These are phyloP conservation scores for Dendrobium catenatum DNA, from an alignment of 106 monocot genomes.

Conservation along the genomic window DNA sequence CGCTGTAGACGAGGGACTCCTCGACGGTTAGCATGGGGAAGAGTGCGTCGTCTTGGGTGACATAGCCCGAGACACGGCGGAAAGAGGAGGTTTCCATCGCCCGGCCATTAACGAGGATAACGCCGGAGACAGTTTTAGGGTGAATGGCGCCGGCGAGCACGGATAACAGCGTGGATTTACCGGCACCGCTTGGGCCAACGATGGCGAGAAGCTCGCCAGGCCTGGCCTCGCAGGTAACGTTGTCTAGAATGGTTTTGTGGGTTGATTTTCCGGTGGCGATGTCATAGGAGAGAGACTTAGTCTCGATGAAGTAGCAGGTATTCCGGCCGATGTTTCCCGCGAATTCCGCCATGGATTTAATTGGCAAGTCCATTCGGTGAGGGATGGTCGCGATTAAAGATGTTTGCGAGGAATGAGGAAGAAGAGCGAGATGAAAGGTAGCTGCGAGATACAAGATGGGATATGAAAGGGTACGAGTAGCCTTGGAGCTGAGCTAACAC, in stretches of 20 bases:
- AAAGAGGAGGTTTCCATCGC: constrained; percentile 37
- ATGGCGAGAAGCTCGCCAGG: constrained; percentile 78
- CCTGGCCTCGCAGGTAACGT: constrained; percentile 59
- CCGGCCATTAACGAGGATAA: constrained; percentile 52
- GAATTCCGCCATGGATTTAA: background rate
- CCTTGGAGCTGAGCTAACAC: constrained; percentile 36
- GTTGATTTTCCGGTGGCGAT: constrained; percentile 2
- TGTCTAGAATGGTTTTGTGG: constrained; percentile 22
- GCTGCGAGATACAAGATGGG: background rate
- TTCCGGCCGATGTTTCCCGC: constrained; percentile 5
- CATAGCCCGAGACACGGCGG: constrained; percentile 72
- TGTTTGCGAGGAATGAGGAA: background rate
- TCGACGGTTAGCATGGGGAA: constrained; percentile 79
- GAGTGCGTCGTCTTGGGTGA: constrained; percentile 81
- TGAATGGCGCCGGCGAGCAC: constrained; percentile 52
- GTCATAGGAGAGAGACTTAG: constrained; percentile 46
- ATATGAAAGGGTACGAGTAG: background rate
- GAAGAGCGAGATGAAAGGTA: background rate
- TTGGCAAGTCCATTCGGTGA: constrained; percentile 9
- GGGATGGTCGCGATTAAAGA: background rate
- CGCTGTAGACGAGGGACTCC: constrained; percentile 80
- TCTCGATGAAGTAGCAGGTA: constrained; percentile 45
- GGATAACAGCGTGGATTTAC: constrained; percentile 79
- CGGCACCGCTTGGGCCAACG: constrained; percentile 88
- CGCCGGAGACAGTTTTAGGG: constrained; percentile 24